Evolutionary conservation across 2,329 filamentous ascomycete genomes (phyloP).

Genomic region (Pestalotiopsis sp.): DNA sequence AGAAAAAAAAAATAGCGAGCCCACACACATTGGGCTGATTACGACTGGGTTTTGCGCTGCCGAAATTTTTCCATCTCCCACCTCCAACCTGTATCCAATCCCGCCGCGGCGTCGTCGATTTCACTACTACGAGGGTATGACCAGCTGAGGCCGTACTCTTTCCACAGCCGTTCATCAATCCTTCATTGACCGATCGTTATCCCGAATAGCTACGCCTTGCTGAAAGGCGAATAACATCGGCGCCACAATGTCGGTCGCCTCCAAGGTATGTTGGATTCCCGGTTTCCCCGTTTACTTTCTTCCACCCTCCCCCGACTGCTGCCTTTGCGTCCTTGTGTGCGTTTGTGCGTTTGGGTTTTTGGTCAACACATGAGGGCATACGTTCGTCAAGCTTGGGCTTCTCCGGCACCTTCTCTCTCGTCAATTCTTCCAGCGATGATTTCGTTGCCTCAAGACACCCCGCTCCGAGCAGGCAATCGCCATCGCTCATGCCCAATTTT

Average conservation of each 20-base stretch:
- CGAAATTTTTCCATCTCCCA: constrained; percentile 3
- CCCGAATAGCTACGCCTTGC: constrained; percentile 44
- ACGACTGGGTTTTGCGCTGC: constrained; percentile 1
- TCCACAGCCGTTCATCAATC: constrained; percentile 21
- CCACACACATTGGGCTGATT: constrained; percentile 7
- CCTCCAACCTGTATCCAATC: constrained; percentile 1
- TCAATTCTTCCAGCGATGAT: not conserved
- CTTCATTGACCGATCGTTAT: constrained; percentile 33
- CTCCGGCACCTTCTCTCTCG: not conserved
- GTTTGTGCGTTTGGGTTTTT: not conserved
- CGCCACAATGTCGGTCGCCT: constrained; percentile 66
- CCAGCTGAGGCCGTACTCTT: constrained; percentile 37
- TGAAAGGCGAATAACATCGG: constrained; percentile 54
- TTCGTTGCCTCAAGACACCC: not conserved
- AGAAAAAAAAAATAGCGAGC: not conserved
- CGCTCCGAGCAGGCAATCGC: not conserved
- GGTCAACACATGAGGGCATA: not conserved
- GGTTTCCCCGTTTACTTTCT: not conserved
- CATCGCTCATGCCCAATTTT: not conserved
- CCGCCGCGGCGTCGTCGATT: constrained; percentile 20
- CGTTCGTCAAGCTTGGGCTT: not conserved
- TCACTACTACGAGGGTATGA: constrained; percentile 33
- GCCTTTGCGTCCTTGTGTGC: not conserved
- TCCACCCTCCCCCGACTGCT: not conserved
- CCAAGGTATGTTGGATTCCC: constrained; percentile 49